Percentiles rank a stretch among this genome's conserved stretches.
These are phyloP conservation scores for Flaveria floridana DNA, from an alignment of 140 eudicot genomes.

Conservation along the genomic window DNA sequence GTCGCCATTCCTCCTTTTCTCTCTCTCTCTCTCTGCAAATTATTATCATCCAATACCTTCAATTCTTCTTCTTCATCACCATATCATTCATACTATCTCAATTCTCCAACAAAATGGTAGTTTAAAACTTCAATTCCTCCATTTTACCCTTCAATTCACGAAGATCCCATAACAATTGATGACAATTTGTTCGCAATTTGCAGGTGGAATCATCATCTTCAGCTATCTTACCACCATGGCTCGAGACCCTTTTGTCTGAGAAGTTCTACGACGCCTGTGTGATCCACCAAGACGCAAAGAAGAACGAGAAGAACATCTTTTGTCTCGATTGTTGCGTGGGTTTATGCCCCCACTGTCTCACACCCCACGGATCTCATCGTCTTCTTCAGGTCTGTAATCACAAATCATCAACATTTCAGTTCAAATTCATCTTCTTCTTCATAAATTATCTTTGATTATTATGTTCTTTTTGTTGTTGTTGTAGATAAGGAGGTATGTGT, in stretches of 20 bases:
- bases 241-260: conserved; percentile 46
- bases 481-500: conserved; percentile 82
- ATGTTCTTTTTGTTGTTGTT: not conserved
- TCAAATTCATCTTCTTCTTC: not conserved
- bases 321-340: conserved; percentile 74
- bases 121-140: not conserved
- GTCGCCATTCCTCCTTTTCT: no score
- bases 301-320: conserved; percentile 76
- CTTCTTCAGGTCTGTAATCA: conserved; percentile 55
- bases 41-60: no score
- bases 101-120: conserved; percentile 37
- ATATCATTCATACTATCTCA: not conserved
- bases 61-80: not conserved
- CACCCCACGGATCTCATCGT: conserved; percentile 64
- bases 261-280: conserved; percentile 64
- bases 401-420: not conserved
- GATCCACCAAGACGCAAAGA: conserved; percentile 52
- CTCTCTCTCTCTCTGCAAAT: no score
- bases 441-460: not conserved
- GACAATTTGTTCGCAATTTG: not conserved
- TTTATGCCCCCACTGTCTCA: conserved; percentile 68
- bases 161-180: not conserved
- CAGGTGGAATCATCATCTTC: conserved; percentile 41
- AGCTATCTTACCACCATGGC: conserved; percentile 53
- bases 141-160: not conserved